Base-by-base conservation (phyloP, 2,329 filamentous ascomycete genomes). In the Stagonosporopsis cucurbitacearum region DNA sequence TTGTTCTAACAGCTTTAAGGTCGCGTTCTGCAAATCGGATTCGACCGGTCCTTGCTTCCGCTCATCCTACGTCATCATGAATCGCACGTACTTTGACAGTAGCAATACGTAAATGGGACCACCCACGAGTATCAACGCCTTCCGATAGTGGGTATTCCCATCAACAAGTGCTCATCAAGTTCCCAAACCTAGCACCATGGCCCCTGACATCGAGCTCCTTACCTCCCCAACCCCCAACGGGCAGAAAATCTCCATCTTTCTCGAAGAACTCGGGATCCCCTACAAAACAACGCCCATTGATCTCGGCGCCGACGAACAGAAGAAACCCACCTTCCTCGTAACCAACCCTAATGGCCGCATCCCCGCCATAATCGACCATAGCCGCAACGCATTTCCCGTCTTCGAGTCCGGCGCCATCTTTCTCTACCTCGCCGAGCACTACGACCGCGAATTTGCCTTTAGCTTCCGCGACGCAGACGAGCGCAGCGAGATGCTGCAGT, bases 321-420 rank as follows among this genome's bases (percentile, higher is more conserved):
- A 93, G 66, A 82, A 92, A 72, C 84, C 85, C 9, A 92, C 88
- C 88, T 96, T 93, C 77, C 82, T 95, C 28, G 85, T 86, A 46
- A 92, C 95, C 78, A 96, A 96, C 77, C 91, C 92, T 58, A 96
- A 96, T 73, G 91, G 91, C 62, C 88, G 91, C 65, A 95, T 96
- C 65, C 92, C 92, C 4, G 91, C 91, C 58, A 72, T 96, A 46
- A 92, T 90, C 7, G 92, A 96, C 77, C 62, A 67, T 41, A 90
- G 81, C 2, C 89, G 90, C 64, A 80, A 87, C 72, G 79, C 80
- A 30, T 90, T 95, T 69, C 81, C 82, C 52, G 74, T 96, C 19
- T 96, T 94, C 68, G 92, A 96, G 77, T 89, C 86, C 59, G 91
- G 90, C 53, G 85, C 88, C 57, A 94, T 96, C 68, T 78, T 95